phyloP scores from a whole-genome alignment of 345 rosid species.

The Adansonia digitata region DNA sequence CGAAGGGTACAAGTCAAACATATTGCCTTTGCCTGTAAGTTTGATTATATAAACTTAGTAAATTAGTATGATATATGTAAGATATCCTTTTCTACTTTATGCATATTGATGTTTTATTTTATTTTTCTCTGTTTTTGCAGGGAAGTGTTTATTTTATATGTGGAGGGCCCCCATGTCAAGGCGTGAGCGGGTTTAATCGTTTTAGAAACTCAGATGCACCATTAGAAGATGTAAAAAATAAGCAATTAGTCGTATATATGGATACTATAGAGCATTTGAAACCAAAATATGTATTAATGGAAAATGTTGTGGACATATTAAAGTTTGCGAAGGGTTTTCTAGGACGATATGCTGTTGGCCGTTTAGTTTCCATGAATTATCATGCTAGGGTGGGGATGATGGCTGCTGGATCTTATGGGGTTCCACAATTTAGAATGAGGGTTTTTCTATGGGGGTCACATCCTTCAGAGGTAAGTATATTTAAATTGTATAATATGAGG shows the following conservation, averaged over 20 bases:
- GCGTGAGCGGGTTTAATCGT: slow-evolving; percentile 69
- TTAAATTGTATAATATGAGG: background rate
- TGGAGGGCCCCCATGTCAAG: slow-evolving; percentile 88
- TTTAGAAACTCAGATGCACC: slow-evolving; percentile 46
- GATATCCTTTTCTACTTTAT: background rate
- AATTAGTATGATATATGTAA: background rate
- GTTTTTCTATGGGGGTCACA: slow-evolving; percentile 72
- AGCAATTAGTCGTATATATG: slow-evolving; percentile 63
- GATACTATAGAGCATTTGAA: slow-evolving; percentile 50
- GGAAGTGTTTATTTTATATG: slow-evolving; percentile 62
- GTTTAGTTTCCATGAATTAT: slow-evolving; percentile 61
- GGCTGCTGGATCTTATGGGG: slow-evolving; percentile 82
- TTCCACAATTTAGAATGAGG: slow-evolving; percentile 71
- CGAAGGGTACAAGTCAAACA: slow-evolving; percentile 34
- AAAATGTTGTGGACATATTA: slow-evolving; percentile 68
- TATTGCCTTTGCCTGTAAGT: slow-evolving; percentile 62
- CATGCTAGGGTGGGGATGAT: slow-evolving; percentile 70
- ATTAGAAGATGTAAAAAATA: slow-evolving; percentile 51
- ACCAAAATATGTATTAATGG: slow-evolving; percentile 67
- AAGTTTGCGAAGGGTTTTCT: slow-evolving; percentile 50
- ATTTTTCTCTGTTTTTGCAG: slow-evolving; percentile 23
- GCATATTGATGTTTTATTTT: background rate
- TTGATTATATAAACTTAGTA: background rate
- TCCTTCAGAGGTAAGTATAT: slow-evolving; percentile 36
- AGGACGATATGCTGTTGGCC: slow-evolving; percentile 61